A percentile compares a stretch with the other conserved stretches of the same genome.
Evolutionary conservation across 2,329 filamentous ascomycete species (phyloP).

Genomic region (Curvularia verruculosa): DNA sequence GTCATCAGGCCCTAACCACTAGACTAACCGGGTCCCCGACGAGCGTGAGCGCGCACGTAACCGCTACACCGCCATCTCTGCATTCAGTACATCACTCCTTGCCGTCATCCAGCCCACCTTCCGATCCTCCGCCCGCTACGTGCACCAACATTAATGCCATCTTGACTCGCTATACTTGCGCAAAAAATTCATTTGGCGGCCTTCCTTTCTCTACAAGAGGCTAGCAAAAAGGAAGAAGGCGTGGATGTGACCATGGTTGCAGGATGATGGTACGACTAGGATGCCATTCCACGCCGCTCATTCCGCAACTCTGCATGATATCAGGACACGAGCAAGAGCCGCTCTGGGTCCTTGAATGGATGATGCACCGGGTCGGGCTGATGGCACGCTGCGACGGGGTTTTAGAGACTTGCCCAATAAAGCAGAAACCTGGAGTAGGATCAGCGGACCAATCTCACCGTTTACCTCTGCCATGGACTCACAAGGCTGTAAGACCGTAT

Average conservation of each 20-base stretch:
- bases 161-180: conserved; percentile 10
- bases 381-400: conserved; percentile 12
- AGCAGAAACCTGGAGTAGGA: conserved; percentile 1
- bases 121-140: conserved; percentile 5
- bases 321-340: conserved; percentile 9
- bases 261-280: conserved; percentile 5
- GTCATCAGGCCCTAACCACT: conserved; percentile 16
- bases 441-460: conserved; percentile 10
- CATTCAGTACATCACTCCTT: not conserved
- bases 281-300: conserved; percentile 8
- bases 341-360: conserved; percentile 4
- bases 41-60: conserved; percentile 12
- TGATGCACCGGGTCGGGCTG: conserved; percentile 5
- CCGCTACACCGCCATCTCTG: conserved; percentile 32
- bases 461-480: conserved; percentile 15
- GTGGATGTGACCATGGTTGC: not conserved
- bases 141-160: conserved; percentile 5
- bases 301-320: conserved; percentile 7
- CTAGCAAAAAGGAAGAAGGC: not conserved
- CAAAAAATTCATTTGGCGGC: not conserved
- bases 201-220: not conserved
- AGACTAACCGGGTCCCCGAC: conserved; percentile 28
- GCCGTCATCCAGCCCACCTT: not conserved
- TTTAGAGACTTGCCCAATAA: conserved; percentile 9
- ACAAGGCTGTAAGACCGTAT: conserved; percentile 14